phyloP scores from a whole-genome alignment of 2,329 filamentous ascomycete species.

The Fusarium annulatum region DNA sequence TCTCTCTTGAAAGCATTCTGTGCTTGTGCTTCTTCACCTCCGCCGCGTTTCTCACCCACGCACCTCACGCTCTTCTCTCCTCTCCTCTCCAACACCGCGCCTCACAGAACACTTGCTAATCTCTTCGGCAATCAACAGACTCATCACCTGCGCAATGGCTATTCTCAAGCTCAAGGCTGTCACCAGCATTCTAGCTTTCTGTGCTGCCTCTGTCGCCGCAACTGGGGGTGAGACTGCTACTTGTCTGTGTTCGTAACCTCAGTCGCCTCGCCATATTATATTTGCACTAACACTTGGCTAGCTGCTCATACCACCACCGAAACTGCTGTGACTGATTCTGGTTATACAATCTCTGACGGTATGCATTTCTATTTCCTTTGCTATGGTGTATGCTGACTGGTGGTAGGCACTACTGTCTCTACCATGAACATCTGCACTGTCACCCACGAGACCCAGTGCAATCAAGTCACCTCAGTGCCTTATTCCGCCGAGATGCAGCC shows the following conservation, averaged over 20 bases:
- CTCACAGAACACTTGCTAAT: constrained; percentile 1
- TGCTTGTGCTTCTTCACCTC: background rate
- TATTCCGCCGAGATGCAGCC: constrained; percentile 17
- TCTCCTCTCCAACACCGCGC: background rate
- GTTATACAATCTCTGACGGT: constrained; percentile 49
- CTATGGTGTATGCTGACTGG: background rate
- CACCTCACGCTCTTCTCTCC: background rate
- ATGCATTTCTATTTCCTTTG: constrained; percentile 8
- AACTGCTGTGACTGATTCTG: constrained; percentile 47
- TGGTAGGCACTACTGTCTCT: constrained; percentile 48
- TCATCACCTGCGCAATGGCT: constrained; percentile 42
- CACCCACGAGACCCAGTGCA: constrained; percentile 50
- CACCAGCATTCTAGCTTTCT: constrained; percentile 37
- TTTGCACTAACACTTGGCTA: constrained; percentile 25
- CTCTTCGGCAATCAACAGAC: constrained; percentile 3
- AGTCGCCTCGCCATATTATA: background rate
- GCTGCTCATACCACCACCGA: constrained; percentile 46
- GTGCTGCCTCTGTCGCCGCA: constrained; percentile 35
- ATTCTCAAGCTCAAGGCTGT: constrained; percentile 45
- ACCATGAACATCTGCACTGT: constrained; percentile 53
- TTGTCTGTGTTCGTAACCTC: constrained; percentile 30
- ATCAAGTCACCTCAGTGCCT: constrained; percentile 45
- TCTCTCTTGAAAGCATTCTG: background rate
- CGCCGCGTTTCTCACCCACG: background rate
- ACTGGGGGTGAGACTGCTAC: constrained; percentile 28